Conservation (phyloP, 2,329 filamentous ascomycete genomes). For the Phaeoacremonium minimum region DNA sequence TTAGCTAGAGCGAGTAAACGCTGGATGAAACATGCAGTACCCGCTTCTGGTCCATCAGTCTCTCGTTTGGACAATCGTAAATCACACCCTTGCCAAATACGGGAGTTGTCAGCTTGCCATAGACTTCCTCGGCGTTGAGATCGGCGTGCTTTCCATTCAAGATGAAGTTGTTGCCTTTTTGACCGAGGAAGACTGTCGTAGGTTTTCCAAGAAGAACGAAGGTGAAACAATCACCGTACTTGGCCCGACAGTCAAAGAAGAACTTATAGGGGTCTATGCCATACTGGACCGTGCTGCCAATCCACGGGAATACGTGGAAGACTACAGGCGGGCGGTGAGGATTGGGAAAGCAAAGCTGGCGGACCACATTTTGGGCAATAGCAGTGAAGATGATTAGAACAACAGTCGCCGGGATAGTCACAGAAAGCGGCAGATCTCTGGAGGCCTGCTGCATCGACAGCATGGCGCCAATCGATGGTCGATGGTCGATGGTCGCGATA, state of each 20-base stretch:
- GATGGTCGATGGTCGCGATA: too few relatives aligned
- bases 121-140: conserved; percentile 87
- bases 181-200: conserved; percentile 80
- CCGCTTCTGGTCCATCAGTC: conserved; percentile 97
- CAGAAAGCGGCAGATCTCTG: conserved; percentile 8
- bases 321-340: conserved; percentile 48
- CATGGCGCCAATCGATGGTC: too few relatives aligned
- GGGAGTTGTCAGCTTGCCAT: conserved; percentile 68
- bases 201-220: conserved; percentile 86
- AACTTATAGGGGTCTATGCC: conserved; percentile 44
- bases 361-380: conserved; percentile 11
- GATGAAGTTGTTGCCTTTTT: conserved; percentile 84
- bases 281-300: conserved; percentile 3
- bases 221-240: conserved; percentile 89
- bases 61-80: conserved; percentile 86
- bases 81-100: conserved; percentile 83
- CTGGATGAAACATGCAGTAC: too few relatives aligned
- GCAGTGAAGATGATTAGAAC: conserved; percentile 3
- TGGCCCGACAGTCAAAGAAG: conserved; percentile 39
- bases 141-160: conserved; percentile 88
- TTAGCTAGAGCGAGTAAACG: too few relatives aligned
- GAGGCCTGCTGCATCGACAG: too few relatives aligned
- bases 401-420: conserved; percentile 1
- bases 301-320: conserved; percentile 55
- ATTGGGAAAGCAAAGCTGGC: conserved; percentile 13